Percentiles rank a stretch among this genome's conserved stretches.
These are phyloP conservation scores for Phytopythium cucurbitacearum DNA, from an alignment of 352 stramenopile genomes.

Conservation along the genomic window DNA sequence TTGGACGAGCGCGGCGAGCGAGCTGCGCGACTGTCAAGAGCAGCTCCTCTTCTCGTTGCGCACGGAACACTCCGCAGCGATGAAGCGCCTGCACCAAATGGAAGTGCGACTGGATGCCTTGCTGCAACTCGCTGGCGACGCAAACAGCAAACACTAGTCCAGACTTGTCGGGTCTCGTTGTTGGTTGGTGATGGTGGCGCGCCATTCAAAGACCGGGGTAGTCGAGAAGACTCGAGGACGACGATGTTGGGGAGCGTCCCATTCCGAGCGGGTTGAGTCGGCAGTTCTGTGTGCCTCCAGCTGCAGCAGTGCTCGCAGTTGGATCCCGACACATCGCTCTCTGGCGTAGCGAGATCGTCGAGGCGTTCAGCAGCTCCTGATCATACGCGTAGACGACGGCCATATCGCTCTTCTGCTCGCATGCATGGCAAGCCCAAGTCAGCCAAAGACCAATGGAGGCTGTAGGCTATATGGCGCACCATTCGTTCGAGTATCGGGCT, in stretches of 20 bases:
- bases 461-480: too few species aligned
- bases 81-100: slow-evolving; percentile 30
- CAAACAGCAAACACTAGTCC: slow-evolving; percentile 10
- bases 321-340: slow-evolving; percentile 14
- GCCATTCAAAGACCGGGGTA: slow-evolving; percentile 1
- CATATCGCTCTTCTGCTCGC: slow-evolving; percentile 24
- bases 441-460: too few species aligned
- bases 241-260: not conserved
- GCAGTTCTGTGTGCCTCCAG: not conserved
- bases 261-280: slow-evolving; percentile 1
- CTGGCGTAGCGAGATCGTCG: slow-evolving; percentile 46
- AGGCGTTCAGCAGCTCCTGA: slow-evolving; percentile 50
- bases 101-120: slow-evolving; percentile 42
- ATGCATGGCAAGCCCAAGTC: too few species aligned
- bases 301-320: slow-evolving; percentile 1
- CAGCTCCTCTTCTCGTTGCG: slow-evolving; percentile 38
- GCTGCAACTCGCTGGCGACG: slow-evolving; percentile 3
- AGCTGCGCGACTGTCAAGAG: slow-evolving; percentile 41
- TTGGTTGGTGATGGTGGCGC: too few species aligned
- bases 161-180: not conserved
- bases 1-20: slow-evolving; percentile 33
- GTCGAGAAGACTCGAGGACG: slow-evolving; percentile 24
- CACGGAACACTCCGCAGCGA: slow-evolving; percentile 34
- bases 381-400: slow-evolving; percentile 37
- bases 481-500: too few species aligned